phyloP scores from a whole-genome alignment of 305 asterid species.

The Lippia alba region DNA sequence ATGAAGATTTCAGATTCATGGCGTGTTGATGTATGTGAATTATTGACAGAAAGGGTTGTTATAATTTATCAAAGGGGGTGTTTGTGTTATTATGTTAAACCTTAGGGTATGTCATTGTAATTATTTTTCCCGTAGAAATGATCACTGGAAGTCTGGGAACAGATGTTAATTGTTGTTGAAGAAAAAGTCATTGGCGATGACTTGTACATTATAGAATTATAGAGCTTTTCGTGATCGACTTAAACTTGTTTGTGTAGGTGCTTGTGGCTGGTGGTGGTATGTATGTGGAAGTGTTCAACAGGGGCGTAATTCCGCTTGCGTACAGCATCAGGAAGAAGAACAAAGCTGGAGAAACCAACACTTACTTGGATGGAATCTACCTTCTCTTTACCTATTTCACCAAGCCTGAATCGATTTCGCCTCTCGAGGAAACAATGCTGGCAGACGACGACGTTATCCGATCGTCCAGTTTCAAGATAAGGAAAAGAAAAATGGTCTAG shows the following conservation, averaged over 20 bases:
- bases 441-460: conserved; percentile 81
- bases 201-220: too few relatives aligned
- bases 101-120: too few relatives aligned
- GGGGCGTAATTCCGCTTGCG: conserved; percentile 94
- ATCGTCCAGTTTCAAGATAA: conserved; percentile 76
- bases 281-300: conserved; percentile 92
- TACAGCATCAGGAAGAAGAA: conserved; percentile 84
- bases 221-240: not conserved
- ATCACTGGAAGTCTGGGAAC: too few relatives aligned
- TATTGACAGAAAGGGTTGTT: too few relatives aligned
- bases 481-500: conserved; percentile 73
- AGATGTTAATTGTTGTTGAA: too few relatives aligned
- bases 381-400: conserved; percentile 93
- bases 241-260: conserved; percentile 54
- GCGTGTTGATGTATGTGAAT: too few relatives aligned
- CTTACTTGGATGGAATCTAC: conserved; percentile 89
- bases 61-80: too few relatives aligned
- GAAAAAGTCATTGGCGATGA: too few relatives aligned
- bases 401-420: conserved; percentile 70
- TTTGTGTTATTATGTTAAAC: too few relatives aligned
- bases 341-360: conserved; percentile 91
- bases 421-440: conserved; percentile 55
- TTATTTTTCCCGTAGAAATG: too few relatives aligned
- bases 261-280: conserved; percentile 94
- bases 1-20: not conserved